Percentiles rank a stretch among this genome's conserved stretches.
Evolutionary conservation across 345 rosid genomes (phyloP).

Genomic region (Dipteronia sinensis): DNA sequence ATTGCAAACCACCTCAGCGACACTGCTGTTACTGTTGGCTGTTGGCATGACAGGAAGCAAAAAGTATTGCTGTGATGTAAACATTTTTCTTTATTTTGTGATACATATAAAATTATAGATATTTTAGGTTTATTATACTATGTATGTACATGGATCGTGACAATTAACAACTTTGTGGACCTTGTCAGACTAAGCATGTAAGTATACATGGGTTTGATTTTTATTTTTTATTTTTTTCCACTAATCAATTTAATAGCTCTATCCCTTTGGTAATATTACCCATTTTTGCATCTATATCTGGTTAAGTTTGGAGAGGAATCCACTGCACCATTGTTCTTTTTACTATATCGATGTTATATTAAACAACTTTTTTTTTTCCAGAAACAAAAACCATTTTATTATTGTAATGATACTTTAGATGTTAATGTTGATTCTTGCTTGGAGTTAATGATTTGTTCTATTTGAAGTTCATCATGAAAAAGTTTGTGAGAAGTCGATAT

Average conservation of each 20-base stretch:
- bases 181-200: neutral
- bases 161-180: neutral
- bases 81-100: neutral
- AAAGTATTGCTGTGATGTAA: neutral
- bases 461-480: neutral
- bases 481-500: neutral
- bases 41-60: neutral
- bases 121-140: neutral
- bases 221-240: neutral
- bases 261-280: too few relatives aligned
- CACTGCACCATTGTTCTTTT: neutral
- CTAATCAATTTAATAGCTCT: neutral
- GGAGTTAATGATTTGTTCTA: neutral
- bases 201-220: neutral
- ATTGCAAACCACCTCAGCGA: neutral
- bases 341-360: too few relatives aligned
- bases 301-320: neutral
- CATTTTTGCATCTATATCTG: too few relatives aligned
- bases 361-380: too few relatives aligned
- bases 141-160: neutral
- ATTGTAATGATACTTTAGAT: neutral
- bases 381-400: too few relatives aligned
- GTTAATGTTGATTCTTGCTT: neutral
- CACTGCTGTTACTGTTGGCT: neutral
- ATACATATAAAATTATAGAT: neutral